phyloP scores from a whole-genome alignment of 805 yeast genomes.

The Barnettozyma salicaria region DNA sequence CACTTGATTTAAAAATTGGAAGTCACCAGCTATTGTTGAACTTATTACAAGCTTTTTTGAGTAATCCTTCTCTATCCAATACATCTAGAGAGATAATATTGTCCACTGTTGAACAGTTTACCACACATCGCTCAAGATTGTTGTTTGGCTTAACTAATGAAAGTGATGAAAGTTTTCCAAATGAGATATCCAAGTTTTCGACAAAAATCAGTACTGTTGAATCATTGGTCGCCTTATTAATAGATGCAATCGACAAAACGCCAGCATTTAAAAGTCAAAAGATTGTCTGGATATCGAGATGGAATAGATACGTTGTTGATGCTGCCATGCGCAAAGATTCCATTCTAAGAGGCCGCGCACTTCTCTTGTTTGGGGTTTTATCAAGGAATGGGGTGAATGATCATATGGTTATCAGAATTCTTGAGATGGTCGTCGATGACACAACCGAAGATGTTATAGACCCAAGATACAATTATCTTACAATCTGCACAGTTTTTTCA shows the following conservation, averaged over 20 bases:
- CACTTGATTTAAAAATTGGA: constrained; percentile 49
- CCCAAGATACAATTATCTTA: constrained; percentile 17
- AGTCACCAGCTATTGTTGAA: constrained; percentile 59
- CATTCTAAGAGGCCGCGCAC: constrained; percentile 60
- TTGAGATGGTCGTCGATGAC: constrained; percentile 28
- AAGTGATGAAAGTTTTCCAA: constrained; percentile 31
- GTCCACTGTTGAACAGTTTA: constrained; percentile 35
- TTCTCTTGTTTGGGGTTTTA: constrained; percentile 63
- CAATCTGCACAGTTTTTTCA: constrained; percentile 35
- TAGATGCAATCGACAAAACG: constrained; percentile 45
- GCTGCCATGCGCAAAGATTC: constrained; percentile 53
- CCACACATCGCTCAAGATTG: constrained; percentile 61
- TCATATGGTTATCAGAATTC: constrained; percentile 36
- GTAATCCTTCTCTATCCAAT: constrained; percentile 45
- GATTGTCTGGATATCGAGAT: constrained; percentile 54
- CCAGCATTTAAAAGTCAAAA: constrained; percentile 41
- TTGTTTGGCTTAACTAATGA: constrained; percentile 65
- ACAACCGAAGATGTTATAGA: constrained; percentile 28
- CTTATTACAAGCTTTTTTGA: constrained; percentile 61
- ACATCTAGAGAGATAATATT: constrained; percentile 37
- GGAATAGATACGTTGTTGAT: constrained; percentile 58
- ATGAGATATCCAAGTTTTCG: constrained; percentile 33
- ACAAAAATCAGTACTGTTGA: constrained; percentile 43
- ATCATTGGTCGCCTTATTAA: constrained; percentile 49
- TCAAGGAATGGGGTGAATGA: constrained; percentile 60